Evolutionary conservation across 441 rosid genomes (phyloP).

Genomic region (Flueggea neowawraea): DNA sequence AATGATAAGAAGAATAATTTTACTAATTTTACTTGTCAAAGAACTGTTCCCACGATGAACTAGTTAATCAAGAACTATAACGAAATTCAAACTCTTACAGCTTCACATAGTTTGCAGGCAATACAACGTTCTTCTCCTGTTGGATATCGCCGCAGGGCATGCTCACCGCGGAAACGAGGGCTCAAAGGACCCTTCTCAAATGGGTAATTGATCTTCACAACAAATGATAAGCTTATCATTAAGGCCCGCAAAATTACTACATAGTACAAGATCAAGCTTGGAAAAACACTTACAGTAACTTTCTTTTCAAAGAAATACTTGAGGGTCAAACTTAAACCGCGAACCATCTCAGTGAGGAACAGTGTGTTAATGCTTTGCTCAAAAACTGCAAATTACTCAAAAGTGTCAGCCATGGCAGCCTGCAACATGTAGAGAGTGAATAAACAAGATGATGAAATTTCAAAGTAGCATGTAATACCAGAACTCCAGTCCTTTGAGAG

Average conservation of each 20-base stretch:
- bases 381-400: slow-evolving; percentile 54
- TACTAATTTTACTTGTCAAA: neutral
- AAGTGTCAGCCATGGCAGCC: slow-evolving; percentile 9
- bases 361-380: slow-evolving; percentile 88
- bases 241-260: neutral
- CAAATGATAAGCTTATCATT: slow-evolving; percentile 10
- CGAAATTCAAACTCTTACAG: slow-evolving; percentile 51
- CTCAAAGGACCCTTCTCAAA: slow-evolving; percentile 99
- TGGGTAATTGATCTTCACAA: slow-evolving; percentile 86
- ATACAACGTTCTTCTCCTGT: slow-evolving; percentile 99
- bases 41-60: slow-evolving; percentile 3
- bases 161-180: slow-evolving; percentile 97
- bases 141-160: slow-evolving; percentile 90
- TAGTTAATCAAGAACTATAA: neutral
- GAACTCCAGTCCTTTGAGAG: slow-evolving; percentile 97
- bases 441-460: neutral
- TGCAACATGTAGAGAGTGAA: neutral
- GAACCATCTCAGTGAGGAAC: slow-evolving; percentile 93
- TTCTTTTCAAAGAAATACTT: slow-evolving; percentile 91
- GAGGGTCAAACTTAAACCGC: slow-evolving; percentile 82
- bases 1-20: neutral
- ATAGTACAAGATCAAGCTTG: slow-evolving; percentile 4
- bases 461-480: slow-evolving; percentile 36
- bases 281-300: slow-evolving; percentile 70
- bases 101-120: slow-evolving; percentile 99